These are phyloP conservation scores for Paramarasmius palmivorus DNA, from an alignment of 1,284 basidiomycete genomes.

Conservation along the genomic window DNA sequence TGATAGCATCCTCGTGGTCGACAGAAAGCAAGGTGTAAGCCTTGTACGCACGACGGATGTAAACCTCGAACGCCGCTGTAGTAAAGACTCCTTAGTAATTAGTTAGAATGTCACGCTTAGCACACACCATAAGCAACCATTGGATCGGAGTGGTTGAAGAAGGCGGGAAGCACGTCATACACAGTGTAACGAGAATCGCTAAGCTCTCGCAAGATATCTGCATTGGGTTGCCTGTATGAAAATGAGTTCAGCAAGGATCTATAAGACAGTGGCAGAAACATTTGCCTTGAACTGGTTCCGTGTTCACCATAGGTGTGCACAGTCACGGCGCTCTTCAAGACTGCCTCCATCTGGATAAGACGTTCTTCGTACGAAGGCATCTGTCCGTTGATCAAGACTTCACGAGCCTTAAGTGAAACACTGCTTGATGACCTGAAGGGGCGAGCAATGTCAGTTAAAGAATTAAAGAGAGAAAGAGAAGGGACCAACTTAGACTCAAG, in stretches of 20 bases:
- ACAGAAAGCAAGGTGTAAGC: constrained; percentile 92
- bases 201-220: constrained; percentile 89
- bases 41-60: constrained; percentile 93
- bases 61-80: constrained; percentile 92
- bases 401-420: constrained; percentile 94
- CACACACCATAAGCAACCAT: constrained; percentile 79
- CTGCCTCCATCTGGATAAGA: constrained; percentile 89
- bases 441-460: constrained; percentile 1
- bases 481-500: constrained; percentile 81
- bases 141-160: constrained; percentile 88
- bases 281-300: constrained; percentile 60
- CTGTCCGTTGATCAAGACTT: constrained; percentile 94
- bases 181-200: constrained; percentile 97
- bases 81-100: constrained; percentile 12
- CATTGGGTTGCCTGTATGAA: constrained; percentile 66
- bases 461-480: constrained; percentile 2
- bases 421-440: constrained; percentile 73
- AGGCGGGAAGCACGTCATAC: constrained; percentile 94
- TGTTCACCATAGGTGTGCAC: constrained; percentile 90
- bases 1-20: constrained; percentile 91
- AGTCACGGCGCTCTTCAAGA: constrained; percentile 87
- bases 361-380: constrained; percentile 98
- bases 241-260: constrained; percentile 7
- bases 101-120: constrained; percentile 1
- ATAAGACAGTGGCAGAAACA: neutral